Conservation (phyloP, 495 filamentous ascomycete genomes). For the Neurospora africana region DNA sequence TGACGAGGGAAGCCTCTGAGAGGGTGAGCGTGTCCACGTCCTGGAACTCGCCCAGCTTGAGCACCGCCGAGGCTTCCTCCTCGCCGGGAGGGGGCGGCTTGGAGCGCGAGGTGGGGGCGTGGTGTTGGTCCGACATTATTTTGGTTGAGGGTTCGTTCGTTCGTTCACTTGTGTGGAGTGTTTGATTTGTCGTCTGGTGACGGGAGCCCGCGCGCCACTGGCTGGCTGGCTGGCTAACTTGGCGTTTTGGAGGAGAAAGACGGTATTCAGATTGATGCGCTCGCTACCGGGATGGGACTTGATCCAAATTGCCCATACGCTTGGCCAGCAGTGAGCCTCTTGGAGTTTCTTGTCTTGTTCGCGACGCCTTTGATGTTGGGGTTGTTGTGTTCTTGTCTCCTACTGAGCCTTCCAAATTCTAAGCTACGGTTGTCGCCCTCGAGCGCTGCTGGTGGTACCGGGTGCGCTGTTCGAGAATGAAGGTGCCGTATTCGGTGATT, state of each 20-base stretch:
- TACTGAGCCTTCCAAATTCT: not conserved
- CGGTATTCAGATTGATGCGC: not conserved
- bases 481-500: not conserved
- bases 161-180: not conserved
- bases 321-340: not conserved
- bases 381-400: not conserved
- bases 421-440: not conserved
- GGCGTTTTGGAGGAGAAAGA: not conserved
- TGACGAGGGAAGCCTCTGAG: conserved; percentile 82
- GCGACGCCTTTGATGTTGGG: not conserved
- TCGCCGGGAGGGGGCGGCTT: conserved; percentile 67
- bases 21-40: conserved; percentile 78
- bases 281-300: not conserved
- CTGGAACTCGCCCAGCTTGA: conserved; percentile 86
- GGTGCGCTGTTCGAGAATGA: not conserved
- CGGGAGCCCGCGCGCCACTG: not conserved
- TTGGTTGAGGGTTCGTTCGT: not conserved
- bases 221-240: not conserved
- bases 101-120: conserved; percentile 53
- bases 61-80: conserved; percentile 72
- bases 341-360: not conserved
- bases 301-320: not conserved
- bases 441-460: not conserved
- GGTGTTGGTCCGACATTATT: conserved; percentile 20
- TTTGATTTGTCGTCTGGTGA: not conserved